phyloP scores from a whole-genome alignment of 1,284 basidiomycete genomes.

The Malassezia pachydermatis region DNA sequence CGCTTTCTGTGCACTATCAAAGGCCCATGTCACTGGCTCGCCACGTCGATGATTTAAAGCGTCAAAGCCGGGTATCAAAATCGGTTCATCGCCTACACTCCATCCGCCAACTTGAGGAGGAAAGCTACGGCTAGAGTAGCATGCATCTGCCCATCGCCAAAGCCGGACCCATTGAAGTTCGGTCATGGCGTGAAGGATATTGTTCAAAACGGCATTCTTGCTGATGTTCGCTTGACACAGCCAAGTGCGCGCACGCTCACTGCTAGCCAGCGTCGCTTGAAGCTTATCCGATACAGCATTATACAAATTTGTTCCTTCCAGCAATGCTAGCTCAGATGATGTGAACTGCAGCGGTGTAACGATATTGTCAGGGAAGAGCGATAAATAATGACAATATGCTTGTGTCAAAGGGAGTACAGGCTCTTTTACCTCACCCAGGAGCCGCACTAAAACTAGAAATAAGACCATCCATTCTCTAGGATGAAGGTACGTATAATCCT shows the following conservation, averaged over 20 bases:
- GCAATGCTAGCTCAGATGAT: slow-evolving; percentile 18
- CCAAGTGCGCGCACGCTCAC: neutral
- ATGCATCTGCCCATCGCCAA: slow-evolving; percentile 34
- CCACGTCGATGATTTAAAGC: slow-evolving; percentile 35
- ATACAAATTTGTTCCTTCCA: slow-evolving; percentile 26
- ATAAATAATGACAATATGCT: too few species aligned
- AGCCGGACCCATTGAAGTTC: slow-evolving; percentile 11
- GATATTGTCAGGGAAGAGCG: slow-evolving; percentile 20
- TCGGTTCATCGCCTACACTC: slow-evolving; percentile 17
- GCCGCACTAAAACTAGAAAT: slow-evolving; percentile 3
- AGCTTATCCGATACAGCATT: neutral
- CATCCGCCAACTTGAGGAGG: slow-evolving; percentile 24
- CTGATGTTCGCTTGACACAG: too few species aligned
- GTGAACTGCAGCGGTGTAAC: slow-evolving; percentile 26
- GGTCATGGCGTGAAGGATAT: too few species aligned
- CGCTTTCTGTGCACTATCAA: neutral
- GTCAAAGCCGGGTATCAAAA: slow-evolving; percentile 40
- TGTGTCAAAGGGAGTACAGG: too few species aligned
- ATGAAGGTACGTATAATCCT: neutral
- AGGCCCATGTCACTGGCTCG: slow-evolving; percentile 32
- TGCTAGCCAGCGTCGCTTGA: neutral
- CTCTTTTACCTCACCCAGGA: neutral
- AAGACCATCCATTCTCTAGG: slow-evolving; percentile 3
- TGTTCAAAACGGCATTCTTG: too few species aligned
- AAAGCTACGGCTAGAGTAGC: slow-evolving; percentile 32